Evolutionary conservation across 257 asterid genomes (phyloP), one percentile per base, ranked within the genome.

Genomic region (Nemophila menziesii): DNA sequence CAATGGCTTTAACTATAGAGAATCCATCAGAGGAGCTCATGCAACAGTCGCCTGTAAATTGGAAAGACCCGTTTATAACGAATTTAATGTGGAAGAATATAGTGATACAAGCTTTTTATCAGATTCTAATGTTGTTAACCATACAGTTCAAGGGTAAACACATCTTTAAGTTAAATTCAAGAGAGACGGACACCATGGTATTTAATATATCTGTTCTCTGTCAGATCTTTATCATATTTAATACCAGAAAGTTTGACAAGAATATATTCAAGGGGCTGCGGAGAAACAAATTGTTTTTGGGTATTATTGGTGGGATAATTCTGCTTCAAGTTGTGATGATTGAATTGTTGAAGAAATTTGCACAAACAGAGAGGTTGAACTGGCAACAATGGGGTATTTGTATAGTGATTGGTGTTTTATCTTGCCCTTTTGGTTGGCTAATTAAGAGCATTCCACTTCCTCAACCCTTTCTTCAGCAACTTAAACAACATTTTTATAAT

Each of bases 301-400:
- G 22, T 7, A 40, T 17, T 4, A 8, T 40, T 40, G 44, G 21
- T 18, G 12, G 22, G 19, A 16, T 40, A 2, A n/a, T 20, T 3
- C 44, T 40, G 19, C 22, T 40, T 40, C 44, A 40, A 6, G 11
- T 40, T 16, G 11, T 40, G 22, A 10, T 40, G 8, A n/a, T 40
- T 16, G 44, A 40, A 20, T 16, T 40, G 12, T 6, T 40, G 44
- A 40, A 40, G 19, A 40, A 22, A n/a, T 18, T 40, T 40, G 19
- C 44, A 6, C 16, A 17, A 7, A 40, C 44, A 16, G 44, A 40
- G 20, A 40, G 44, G 44, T 16, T 40, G 44, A 40, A 40, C 44
- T 40, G 44, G 44, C 13, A 5, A 22, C 44, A 40, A 11, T 40
- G 44, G 44, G 44, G 12, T 0, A 14, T 40, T 16, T 40, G 44